These are phyloP conservation scores for Pythium dissimile DNA, from an alignment of 352 stramenopile genomes.

Conservation along the genomic window DNA sequence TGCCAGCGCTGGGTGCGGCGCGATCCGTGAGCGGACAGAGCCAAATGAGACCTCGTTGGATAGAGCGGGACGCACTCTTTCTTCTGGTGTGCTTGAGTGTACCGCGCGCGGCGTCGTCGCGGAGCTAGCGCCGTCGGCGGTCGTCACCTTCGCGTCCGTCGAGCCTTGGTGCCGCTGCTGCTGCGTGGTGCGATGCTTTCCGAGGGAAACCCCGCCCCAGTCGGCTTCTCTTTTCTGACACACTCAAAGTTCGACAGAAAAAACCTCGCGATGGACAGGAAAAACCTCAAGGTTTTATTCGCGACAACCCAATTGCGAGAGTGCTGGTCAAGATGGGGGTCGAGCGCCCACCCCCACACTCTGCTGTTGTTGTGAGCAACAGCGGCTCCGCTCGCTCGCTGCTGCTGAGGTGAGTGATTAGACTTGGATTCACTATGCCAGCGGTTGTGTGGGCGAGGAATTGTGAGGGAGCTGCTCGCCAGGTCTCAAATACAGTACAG, in stretches of 20 bases:
- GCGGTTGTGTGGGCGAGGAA: neutral
- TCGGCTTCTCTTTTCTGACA: conserved; percentile 23
- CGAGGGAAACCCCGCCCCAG: conserved; percentile 17
- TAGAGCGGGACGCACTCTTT: neutral
- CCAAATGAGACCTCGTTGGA: neutral
- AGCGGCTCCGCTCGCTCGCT: neutral
- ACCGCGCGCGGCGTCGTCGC: conserved; percentile 7
- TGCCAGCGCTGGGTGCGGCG: neutral
- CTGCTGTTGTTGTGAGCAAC: no score
- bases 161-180: neutral
- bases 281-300: conserved; percentile 14
- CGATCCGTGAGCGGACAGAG: neutral
- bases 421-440: neutral
- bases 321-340: neutral
- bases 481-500: no score
- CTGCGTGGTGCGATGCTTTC: conserved; percentile 13
- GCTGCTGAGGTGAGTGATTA: neutral
- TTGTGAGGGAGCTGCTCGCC: conserved; percentile 11
- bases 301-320: neutral
- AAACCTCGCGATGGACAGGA: neutral
- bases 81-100: neutral
- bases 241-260: conserved; percentile 10
- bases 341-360: no score
- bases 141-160: conserved; percentile 1
- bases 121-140: conserved; percentile 4